These are phyloP conservation scores for Serendipita indica DNA, from an alignment of 768 basidiomycete species.

Conservation along the genomic window DNA sequence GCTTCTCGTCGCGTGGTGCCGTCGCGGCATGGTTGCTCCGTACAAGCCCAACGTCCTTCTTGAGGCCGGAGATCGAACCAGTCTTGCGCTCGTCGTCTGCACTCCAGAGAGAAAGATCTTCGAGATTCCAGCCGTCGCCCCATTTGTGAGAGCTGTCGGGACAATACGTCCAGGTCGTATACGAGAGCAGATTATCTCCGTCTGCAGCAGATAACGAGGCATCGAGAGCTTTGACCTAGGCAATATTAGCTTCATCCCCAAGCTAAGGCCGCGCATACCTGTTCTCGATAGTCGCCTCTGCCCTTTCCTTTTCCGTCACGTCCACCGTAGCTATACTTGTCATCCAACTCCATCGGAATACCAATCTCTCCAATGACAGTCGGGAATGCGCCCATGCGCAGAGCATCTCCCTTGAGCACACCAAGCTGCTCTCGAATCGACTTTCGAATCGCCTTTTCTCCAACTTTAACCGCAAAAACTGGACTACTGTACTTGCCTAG, in stretches of 20 bases:
- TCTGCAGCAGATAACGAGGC: constrained; percentile 69
- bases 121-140: constrained; percentile 96
- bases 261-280: background rate
- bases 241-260: constrained; percentile 21
- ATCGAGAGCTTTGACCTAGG: constrained; percentile 75
- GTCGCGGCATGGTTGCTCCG: background rate
- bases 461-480: constrained; percentile 62
- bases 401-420: constrained; percentile 58
- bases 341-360: constrained; percentile 88
- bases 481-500: constrained; percentile 55
- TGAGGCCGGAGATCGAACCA: background rate
- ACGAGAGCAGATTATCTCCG: constrained; percentile 58
- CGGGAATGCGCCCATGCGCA: constrained; percentile 56
- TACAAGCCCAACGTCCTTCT: background rate
- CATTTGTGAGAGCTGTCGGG: constrained; percentile 69
- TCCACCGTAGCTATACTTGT: constrained; percentile 62
- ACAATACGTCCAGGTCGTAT: constrained; percentile 82
- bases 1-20: background rate
- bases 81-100: constrained; percentile 42
- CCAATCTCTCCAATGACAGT: constrained; percentile 95
- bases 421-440: constrained; percentile 72
- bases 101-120: constrained; percentile 86
- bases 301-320: constrained; percentile 40
- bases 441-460: constrained; percentile 67
- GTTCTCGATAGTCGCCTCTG: constrained; percentile 17